Conservation (phyloP, 75 land plant species). For the Selaginella moellendorffii region DNA sequence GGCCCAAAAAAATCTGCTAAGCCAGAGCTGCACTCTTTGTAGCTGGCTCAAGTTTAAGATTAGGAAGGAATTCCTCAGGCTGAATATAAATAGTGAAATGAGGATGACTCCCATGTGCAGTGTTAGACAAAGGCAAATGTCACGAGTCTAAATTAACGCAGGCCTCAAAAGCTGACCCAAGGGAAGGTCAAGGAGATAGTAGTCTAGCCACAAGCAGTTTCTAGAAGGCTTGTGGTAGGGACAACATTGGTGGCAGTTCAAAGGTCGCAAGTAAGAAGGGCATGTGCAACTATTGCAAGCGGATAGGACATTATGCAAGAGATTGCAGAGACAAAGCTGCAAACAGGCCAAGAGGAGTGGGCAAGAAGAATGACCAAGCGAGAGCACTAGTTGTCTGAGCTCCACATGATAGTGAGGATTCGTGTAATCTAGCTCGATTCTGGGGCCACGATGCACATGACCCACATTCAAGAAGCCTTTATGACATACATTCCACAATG, state of each 20-base stretch:
- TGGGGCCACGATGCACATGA: slow-evolving; percentile 2
- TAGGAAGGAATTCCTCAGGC: no score
- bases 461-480: background rate
- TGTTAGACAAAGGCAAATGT: no score
- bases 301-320: background rate
- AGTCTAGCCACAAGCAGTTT: background rate
- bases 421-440: background rate
- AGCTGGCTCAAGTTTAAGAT: no score
- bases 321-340: background rate
- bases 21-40: no score
- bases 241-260: background rate
- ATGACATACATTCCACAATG: background rate
- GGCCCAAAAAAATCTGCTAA: background rate
- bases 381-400: background rate
- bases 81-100: no score
- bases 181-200: no score
- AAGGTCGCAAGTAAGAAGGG: background rate
- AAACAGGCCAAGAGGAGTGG: background rate
- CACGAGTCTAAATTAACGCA: no score
- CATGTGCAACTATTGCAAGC: background rate
- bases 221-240: no score
- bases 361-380: background rate
- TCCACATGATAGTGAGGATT: background rate
- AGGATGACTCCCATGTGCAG: no score
- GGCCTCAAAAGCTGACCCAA: no score